phyloP scores from a whole-genome alignment of 495 filamentous ascomycete species.

The Aspergillus baeticus region DNA sequence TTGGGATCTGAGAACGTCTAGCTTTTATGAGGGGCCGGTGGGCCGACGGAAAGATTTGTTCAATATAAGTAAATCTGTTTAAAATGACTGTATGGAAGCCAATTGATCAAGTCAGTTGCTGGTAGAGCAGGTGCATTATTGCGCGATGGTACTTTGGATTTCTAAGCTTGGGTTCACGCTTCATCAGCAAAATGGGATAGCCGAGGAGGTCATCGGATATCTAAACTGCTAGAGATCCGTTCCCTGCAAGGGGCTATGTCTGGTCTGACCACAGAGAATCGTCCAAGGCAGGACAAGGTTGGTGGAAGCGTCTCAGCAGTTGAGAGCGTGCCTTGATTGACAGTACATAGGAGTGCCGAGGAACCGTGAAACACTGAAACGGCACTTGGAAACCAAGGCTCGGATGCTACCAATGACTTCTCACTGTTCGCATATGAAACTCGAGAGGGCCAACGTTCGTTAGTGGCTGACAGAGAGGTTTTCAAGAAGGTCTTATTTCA shows the following conservation, averaged over 20 bases:
- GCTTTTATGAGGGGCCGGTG: too few species aligned
- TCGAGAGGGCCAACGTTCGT: not conserved
- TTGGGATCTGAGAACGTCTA: too few species aligned
- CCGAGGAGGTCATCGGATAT: not conserved
- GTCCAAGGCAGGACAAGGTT: not conserved
- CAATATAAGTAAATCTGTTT: too few species aligned
- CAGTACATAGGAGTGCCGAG: not conserved
- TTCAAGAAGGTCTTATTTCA: too few species aligned
- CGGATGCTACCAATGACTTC: not conserved
- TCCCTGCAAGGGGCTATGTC: not conserved
- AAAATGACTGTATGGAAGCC: too few species aligned
- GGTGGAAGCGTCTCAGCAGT: slow-evolving; percentile 2
- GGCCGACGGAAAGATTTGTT: too few species aligned
- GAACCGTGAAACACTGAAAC: not conserved
- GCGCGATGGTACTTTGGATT: too few species aligned
- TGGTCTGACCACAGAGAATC: not conserved
- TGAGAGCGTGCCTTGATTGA: not conserved
- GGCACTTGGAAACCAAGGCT: not conserved
- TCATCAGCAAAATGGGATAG: not conserved
- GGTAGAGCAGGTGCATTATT: too few species aligned
- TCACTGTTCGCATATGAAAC: not conserved
- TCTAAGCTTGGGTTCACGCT: not conserved
- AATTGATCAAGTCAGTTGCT: too few species aligned
- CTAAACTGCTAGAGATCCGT: too few species aligned
- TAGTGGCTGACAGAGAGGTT: not conserved